These are phyloP conservation scores for Zarea fungicola DNA, from an alignment of 2,329 filamentous ascomycete genomes.

Conservation along the genomic window DNA sequence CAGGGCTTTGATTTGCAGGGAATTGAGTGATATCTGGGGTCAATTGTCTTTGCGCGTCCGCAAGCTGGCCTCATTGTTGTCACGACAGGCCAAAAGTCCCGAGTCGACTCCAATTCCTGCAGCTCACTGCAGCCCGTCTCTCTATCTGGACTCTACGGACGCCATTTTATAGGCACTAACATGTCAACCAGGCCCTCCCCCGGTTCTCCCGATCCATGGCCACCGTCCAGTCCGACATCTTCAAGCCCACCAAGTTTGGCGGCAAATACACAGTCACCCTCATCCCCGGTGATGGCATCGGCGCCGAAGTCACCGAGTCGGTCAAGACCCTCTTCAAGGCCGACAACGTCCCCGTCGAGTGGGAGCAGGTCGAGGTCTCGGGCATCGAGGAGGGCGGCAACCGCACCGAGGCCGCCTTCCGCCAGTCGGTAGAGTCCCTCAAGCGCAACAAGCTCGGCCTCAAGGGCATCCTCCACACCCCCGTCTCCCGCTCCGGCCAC, in stretches of 20 bases:
- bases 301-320: constrained; percentile 93
- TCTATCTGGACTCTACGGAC: too few relatives aligned
- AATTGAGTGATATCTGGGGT: not conserved
- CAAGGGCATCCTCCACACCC: constrained; percentile 98
- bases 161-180: constrained; percentile 8
- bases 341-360: constrained; percentile 96
- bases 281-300: constrained; percentile 98
- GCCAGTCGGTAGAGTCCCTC: constrained; percentile 89
- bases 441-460: constrained; percentile 98
- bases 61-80: not conserved
- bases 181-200: constrained; percentile 41
- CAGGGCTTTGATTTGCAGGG: not conserved
- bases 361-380: constrained; percentile 96
- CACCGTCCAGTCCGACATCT: constrained; percentile 89
- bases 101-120: not conserved
- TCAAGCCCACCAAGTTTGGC: constrained; percentile 98
- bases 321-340: constrained; percentile 99
- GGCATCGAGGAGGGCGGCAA: constrained; percentile 81
- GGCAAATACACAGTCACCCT: constrained; percentile 99
- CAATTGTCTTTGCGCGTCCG: not conserved
- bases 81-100: not conserved
- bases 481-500: constrained; percentile 93
- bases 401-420: constrained; percentile 91
- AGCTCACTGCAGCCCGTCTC: not conserved
- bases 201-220: constrained; percentile 57